Evolutionary conservation across 2,329 filamentous ascomycete species (phyloP).

Genomic region (Paramyrothecium roridum): DNA sequence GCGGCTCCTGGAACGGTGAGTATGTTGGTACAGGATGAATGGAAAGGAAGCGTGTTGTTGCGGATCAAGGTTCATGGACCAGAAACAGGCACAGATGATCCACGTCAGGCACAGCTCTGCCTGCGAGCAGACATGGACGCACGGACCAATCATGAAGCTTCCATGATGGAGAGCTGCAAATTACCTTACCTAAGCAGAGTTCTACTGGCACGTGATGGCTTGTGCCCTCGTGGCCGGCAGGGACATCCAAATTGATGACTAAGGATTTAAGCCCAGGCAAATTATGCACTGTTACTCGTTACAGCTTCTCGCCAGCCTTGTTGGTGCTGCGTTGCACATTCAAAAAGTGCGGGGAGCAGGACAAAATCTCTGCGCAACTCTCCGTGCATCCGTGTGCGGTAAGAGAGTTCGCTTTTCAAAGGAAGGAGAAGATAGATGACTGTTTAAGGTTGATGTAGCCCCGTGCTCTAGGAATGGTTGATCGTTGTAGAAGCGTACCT

Average conservation of each 20-base stretch:
- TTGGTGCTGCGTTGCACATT: background rate
- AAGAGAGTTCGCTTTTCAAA: too few relatives aligned
- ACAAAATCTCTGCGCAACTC: too few relatives aligned
- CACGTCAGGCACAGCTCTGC: conserved; percentile 46
- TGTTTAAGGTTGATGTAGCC: too few relatives aligned
- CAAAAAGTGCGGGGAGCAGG: background rate
- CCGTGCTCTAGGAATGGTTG: too few relatives aligned
- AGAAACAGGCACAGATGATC: conserved; percentile 27
- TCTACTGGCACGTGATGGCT: too few relatives aligned
- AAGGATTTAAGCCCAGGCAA: too few relatives aligned
- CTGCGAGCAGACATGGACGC: conserved; percentile 10
- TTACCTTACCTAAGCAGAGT: background rate
- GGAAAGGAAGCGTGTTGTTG: background rate
- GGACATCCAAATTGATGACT: too few relatives aligned
- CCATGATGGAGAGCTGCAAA: background rate
- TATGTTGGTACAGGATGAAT: conserved; percentile 1
- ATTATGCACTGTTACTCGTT: too few relatives aligned
- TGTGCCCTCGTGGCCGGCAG: too few relatives aligned
- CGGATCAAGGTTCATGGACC: conserved; percentile 3
- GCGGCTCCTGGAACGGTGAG: conserved; percentile 12
- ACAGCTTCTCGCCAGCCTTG: background rate
- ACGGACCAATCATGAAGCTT: background rate
- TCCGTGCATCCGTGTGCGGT: too few relatives aligned
- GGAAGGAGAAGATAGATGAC: too few relatives aligned
- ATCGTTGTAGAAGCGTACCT: too few relatives aligned